Conservation (phyloP, 2,329 filamentous ascomycete species). For the Macrophomina phaseolina region DNA sequence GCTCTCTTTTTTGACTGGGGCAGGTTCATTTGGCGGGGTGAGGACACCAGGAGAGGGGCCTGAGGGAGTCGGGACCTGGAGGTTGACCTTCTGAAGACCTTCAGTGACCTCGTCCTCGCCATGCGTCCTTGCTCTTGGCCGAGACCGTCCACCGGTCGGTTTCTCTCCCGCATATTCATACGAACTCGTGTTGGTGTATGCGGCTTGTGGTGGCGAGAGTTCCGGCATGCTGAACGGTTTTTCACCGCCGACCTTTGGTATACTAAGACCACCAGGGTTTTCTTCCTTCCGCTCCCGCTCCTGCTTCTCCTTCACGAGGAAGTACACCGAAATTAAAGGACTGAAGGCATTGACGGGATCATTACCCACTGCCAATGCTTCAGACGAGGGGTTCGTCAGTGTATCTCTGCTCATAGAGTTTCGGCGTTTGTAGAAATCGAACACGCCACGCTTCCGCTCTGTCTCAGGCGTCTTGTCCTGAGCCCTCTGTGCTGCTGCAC, state of each 20-base stretch:
- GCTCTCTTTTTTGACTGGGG: constrained; percentile 79
- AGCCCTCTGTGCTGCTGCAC: constrained; percentile 70
- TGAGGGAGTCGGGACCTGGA: constrained; percentile 55
- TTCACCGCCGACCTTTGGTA: constrained; percentile 63
- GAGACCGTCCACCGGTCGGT: constrained; percentile 79
- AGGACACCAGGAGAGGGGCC: constrained; percentile 53
- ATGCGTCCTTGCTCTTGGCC: constrained; percentile 88
- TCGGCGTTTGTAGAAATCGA: constrained; percentile 95
- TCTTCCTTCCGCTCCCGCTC: constrained; percentile 72
- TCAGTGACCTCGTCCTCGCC: constrained; percentile 90
- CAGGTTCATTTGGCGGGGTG: constrained; percentile 60
- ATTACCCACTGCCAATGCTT: constrained; percentile 79
- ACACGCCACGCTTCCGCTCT: constrained; percentile 87
- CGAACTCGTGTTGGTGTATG: constrained; percentile 82
- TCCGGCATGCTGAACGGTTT: constrained; percentile 70
- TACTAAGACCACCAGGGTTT: constrained; percentile 64
- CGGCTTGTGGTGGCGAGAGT: constrained; percentile 79
- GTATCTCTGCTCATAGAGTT: constrained; percentile 93
- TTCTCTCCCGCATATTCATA: constrained; percentile 92
- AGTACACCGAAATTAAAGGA: constrained; percentile 91
- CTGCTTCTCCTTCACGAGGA: constrained; percentile 92
- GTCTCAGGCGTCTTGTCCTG: constrained; percentile 61
- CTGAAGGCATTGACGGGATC: constrained; percentile 94
- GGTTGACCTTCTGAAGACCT: constrained; percentile 68
- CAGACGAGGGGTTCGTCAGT: constrained; percentile 79